These are phyloP conservation scores for Barnettozyma sp. DNA, from an alignment of 805 yeast genomes.

Conservation along the genomic window DNA sequence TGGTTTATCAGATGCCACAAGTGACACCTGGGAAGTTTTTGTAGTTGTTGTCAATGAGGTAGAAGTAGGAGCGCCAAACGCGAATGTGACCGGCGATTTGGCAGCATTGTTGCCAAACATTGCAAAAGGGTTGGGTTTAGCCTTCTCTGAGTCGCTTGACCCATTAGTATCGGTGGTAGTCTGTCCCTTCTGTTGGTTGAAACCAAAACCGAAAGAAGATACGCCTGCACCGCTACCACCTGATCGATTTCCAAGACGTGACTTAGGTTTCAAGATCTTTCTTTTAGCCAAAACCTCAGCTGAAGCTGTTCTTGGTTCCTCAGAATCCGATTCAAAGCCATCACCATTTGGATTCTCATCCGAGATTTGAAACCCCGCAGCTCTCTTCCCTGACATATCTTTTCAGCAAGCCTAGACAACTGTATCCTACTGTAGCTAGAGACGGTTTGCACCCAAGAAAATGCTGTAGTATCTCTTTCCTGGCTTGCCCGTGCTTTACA, in stretches of 20 bases:
- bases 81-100: too few species aligned
- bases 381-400: slow-evolving; percentile 56
- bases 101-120: slow-evolving; percentile 5
- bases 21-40: slow-evolving; percentile 5
- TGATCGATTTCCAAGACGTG: too few species aligned
- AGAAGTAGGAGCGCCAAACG: slow-evolving; percentile 7
- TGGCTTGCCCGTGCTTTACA: too few species aligned
- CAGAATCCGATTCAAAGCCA: slow-evolving; percentile 31
- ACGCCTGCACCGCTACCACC: too few species aligned
- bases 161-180: neutral
- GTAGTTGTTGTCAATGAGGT: slow-evolving; percentile 5
- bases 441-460: too few species aligned
- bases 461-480: too few species aligned
- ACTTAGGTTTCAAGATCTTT: slow-evolving; percentile 56
- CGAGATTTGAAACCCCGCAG: slow-evolving; percentile 58
- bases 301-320: slow-evolving; percentile 42
- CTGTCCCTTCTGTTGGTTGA: slow-evolving; percentile 9
- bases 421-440: neutral
- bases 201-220: too few species aligned
- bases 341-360: slow-evolving; percentile 37
- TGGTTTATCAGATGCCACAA: slow-evolving; percentile 28
- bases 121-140: slow-evolving; percentile 12
- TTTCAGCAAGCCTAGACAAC: neutral
- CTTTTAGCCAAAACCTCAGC: slow-evolving; percentile 58
- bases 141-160: neutral